Conservation (phyloP, 2,329 filamentous ascomycete genomes). For the Fusarium kyushuense region DNA sequence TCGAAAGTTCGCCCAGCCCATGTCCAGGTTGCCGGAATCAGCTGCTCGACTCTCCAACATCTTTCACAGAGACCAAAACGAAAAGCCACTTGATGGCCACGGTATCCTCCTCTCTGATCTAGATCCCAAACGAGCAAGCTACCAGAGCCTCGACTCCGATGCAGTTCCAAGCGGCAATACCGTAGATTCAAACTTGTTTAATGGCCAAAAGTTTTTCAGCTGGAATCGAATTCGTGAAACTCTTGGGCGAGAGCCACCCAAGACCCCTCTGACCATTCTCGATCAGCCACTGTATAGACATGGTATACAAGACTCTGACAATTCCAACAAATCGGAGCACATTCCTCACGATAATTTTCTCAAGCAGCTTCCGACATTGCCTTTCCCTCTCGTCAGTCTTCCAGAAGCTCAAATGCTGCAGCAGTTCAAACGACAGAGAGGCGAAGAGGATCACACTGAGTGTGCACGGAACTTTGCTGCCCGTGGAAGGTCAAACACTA, state of each 20-base stretch:
- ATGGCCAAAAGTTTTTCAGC: conserved; percentile 32
- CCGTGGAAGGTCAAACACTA: conserved; percentile 47
- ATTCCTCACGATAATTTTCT: conserved; percentile 43
- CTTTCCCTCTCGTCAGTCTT: conserved; percentile 55
- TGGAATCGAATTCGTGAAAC: conserved; percentile 47
- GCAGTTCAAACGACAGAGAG: conserved; percentile 49
- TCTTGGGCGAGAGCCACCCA: conserved; percentile 43
- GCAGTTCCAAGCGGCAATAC: neutral
- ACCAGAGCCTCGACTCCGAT: conserved; percentile 51
- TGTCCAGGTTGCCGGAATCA: conserved; percentile 41
- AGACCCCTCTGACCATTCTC: conserved; percentile 38
- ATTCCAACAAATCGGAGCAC: conserved; percentile 24
- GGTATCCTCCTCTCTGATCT: conserved; percentile 41
- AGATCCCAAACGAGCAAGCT: conserved; percentile 46
- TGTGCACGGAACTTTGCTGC: conserved; percentile 44
- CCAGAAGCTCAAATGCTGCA: conserved; percentile 54
- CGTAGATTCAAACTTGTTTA: neutral
- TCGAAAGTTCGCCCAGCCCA: conserved; percentile 36
- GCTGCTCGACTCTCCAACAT: conserved; percentile 46
- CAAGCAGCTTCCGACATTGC: conserved; percentile 48
- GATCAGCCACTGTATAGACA: conserved; percentile 44
- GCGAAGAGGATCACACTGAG: conserved; percentile 55
- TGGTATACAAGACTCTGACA: conserved; percentile 21
- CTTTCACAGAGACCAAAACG: conserved; percentile 39
- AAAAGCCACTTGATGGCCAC: conserved; percentile 12